Evolutionary conservation across 2,329 filamentous ascomycete species (phyloP).

Genomic region (Alternaria postmessia): DNA sequence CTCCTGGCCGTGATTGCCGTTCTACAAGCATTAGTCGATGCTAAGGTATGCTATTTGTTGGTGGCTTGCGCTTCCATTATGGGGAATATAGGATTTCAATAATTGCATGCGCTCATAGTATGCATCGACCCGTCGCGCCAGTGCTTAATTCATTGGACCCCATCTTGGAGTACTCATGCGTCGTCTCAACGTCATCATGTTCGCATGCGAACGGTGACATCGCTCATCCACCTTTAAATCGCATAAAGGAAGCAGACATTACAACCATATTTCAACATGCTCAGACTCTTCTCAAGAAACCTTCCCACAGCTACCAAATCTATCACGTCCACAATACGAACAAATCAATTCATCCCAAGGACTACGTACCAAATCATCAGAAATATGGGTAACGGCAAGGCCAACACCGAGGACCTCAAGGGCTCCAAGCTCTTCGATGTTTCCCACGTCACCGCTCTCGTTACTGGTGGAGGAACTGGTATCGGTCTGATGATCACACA

Average conservation of each 20-base stretch:
- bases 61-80: not conserved
- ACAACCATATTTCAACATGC: slow-evolving; percentile 31
- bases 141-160: slow-evolving; percentile 13
- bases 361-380: slow-evolving; percentile 31
- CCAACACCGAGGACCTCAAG: slow-evolving; percentile 52
- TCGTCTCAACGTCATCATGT: slow-evolving; percentile 44
- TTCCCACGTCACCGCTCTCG: slow-evolving; percentile 55
- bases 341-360: slow-evolving; percentile 21
- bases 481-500: slow-evolving; percentile 70
- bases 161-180: slow-evolving; percentile 17
- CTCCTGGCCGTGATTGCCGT: not conserved
- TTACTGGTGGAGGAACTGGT: slow-evolving; percentile 58
- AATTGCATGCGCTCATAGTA: slow-evolving; percentile 1
- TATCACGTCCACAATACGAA: slow-evolving; percentile 14
- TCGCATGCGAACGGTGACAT: slow-evolving; percentile 28
- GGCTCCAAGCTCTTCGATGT: slow-evolving; percentile 56
- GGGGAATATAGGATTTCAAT: not conserved
- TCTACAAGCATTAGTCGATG: not conserved
- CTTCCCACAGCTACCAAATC: slow-evolving; percentile 16
- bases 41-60: not conserved
- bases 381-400: slow-evolving; percentile 47
- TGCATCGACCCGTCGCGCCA: slow-evolving; percentile 1
- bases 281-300: slow-evolving; percentile 39
- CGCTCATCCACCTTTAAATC: slow-evolving; percentile 10
- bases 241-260: slow-evolving; percentile 22